Conservation (phyloP, 768 basidiomycete genomes). For the Tulasnella sp. region DNA sequence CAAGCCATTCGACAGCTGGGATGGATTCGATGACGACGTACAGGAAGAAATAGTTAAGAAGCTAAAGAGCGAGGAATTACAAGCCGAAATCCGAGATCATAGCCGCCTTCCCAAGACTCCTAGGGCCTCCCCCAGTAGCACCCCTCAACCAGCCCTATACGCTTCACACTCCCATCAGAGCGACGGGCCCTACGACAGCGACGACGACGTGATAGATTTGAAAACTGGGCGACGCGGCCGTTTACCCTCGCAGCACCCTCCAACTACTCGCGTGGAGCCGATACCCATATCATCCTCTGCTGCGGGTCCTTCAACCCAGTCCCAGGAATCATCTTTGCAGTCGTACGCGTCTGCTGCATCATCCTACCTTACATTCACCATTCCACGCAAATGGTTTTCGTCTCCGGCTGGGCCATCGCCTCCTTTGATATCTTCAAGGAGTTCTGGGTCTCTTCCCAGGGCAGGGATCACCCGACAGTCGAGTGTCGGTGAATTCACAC, state of each 20-base stretch:
- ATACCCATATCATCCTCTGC: not conserved
- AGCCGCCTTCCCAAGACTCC: not conserved
- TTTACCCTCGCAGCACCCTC: not conserved
- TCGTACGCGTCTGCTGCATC: not conserved
- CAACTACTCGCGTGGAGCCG: not conserved
- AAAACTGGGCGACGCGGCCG: conserved; percentile 2
- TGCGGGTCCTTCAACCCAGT: not conserved
- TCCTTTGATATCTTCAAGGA: not conserved
- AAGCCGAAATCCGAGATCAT: conserved; percentile 3
- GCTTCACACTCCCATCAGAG: not conserved
- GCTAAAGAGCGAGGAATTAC: not conserved
- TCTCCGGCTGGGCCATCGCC: not conserved
- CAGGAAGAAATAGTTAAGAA: not conserved
- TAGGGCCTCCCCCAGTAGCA: not conserved
- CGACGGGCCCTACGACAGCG: not conserved
- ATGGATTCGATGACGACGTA: conserved; percentile 2
- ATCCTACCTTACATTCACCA: conserved; percentile 1
- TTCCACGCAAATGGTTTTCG: conserved; percentile 12
- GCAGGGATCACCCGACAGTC: not conserved
- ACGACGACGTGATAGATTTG: conserved; percentile 9
- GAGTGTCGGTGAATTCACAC: not conserved
- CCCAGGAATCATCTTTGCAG: not conserved
- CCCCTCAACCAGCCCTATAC: not conserved
- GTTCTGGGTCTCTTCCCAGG: not conserved
- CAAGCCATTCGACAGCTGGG: conserved; percentile 7